A percentile compares a stretch with the other conserved stretches of the same genome.
Evolutionary conservation across 2,329 filamentous ascomycete genomes (phyloP).

Genomic region (Parastagonospora nodorum): DNA sequence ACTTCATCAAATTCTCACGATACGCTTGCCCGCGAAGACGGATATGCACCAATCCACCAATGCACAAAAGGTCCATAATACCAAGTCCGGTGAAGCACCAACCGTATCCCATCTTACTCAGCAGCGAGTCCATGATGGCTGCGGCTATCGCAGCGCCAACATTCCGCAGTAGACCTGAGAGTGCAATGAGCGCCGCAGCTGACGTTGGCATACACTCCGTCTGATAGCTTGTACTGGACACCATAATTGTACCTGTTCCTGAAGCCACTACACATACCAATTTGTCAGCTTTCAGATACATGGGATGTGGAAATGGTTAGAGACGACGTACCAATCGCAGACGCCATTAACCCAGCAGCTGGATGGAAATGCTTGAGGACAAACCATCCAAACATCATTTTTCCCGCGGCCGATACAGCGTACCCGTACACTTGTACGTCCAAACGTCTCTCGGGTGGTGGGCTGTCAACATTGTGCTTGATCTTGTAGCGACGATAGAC

Average conservation of each 20-base stretch:
- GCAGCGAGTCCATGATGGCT: conserved; percentile 37
- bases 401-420: conserved; percentile 37
- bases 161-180: conserved; percentile 46
- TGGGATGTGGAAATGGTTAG: not conserved
- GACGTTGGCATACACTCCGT: conserved; percentile 44
- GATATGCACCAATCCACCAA: conserved; percentile 9
- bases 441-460: conserved; percentile 44
- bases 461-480: conserved; percentile 9
- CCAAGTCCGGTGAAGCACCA: conserved; percentile 47
- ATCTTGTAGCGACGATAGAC: conserved; percentile 19
- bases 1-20: not conserved
- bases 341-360: conserved; percentile 25
- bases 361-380: conserved; percentile 24
- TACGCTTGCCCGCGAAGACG: conserved; percentile 1
- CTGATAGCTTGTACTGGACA: conserved; percentile 45
- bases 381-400: conserved; percentile 48
- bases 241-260: conserved; percentile 48
- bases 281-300: not conserved
- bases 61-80: conserved; percentile 26
- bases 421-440: conserved; percentile 46
- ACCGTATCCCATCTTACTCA: conserved; percentile 40
- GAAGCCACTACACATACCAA: conserved; percentile 31
- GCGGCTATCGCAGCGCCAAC: conserved; percentile 44
- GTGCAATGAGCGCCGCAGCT: conserved; percentile 46
- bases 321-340: conserved; percentile 27